These are phyloP conservation scores for Clitopilus hobsonii DNA, from an alignment of 768 basidiomycete species.

Conservation along the genomic window DNA sequence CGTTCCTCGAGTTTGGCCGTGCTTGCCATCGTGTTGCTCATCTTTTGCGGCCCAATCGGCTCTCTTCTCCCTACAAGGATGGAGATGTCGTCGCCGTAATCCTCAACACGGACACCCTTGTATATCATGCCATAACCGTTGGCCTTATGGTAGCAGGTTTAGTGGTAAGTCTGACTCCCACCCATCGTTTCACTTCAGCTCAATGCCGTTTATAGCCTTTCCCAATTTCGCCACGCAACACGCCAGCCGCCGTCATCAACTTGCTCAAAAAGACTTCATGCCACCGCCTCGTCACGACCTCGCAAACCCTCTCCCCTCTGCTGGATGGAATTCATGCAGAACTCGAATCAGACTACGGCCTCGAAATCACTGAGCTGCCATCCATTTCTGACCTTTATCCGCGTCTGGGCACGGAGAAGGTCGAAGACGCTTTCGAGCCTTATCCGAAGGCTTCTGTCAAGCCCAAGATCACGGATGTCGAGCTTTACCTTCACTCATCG, in stretches of 20 bases:
- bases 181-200: background rate
- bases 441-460: constrained; percentile 16
- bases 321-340: constrained; percentile 16
- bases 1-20: constrained; percentile 32
- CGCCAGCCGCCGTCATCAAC: constrained; percentile 18
- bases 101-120: constrained; percentile 20
- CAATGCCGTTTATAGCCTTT: constrained; percentile 18
- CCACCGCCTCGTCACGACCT: constrained; percentile 26
- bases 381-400: constrained; percentile 11
- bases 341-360: constrained; percentile 9
- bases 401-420: constrained; percentile 11
- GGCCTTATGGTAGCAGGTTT: constrained; percentile 26
- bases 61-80: constrained; percentile 9
- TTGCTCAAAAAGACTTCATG: constrained; percentile 26
- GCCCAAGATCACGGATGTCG: constrained; percentile 17
- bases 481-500: constrained; percentile 42
- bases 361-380: constrained; percentile 14
- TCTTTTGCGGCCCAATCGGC: constrained; percentile 21
- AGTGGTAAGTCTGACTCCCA: constrained; percentile 16
- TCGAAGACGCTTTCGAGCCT: constrained; percentile 15
- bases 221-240: constrained; percentile 25
- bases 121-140: constrained; percentile 29
- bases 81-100: constrained; percentile 24
- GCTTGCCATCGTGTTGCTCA: constrained; percentile 34
- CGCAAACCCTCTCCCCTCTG: constrained; percentile 15